Percentiles rank a stretch among this genome's conserved stretches.
phyloP scores from a whole-genome alignment of 768 basidiomycete species.

The Mycena amicta region DNA sequence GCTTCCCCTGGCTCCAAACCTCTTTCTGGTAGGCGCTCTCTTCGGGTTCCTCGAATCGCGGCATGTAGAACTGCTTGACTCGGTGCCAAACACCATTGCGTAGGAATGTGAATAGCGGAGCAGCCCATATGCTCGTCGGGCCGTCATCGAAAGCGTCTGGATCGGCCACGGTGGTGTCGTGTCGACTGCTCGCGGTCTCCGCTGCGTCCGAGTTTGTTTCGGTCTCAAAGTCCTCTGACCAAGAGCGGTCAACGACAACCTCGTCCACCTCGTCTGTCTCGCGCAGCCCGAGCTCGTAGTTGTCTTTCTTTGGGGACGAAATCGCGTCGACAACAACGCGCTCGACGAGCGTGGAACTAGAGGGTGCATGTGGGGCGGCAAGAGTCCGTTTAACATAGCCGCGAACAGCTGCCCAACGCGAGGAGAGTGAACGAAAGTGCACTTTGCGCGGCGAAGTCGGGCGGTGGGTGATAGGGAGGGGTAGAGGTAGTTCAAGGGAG shows the following conservation, averaged over 20 bases:
- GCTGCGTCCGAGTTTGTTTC: slow-evolving; percentile 32
- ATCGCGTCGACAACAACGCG: background rate
- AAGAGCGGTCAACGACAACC: slow-evolving; percentile 60
- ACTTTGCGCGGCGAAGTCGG: background rate
- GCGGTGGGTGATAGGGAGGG: slow-evolving; percentile 5
- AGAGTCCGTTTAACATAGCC: slow-evolving; percentile 14
- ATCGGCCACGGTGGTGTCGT: slow-evolving; percentile 10
- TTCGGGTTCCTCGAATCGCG: slow-evolving; percentile 17
- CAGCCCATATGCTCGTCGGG: slow-evolving; percentile 13
- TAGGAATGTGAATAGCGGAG: slow-evolving; percentile 4
- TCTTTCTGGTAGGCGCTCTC: slow-evolving; percentile 24
- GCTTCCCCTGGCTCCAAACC: slow-evolving; percentile 21
- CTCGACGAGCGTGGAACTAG: slow-evolving; percentile 11
- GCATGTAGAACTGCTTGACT: slow-evolving; percentile 19
- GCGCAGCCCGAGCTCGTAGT: background rate
- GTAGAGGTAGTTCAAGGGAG: slow-evolving; percentile 5
- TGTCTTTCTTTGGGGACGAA: slow-evolving; percentile 1
- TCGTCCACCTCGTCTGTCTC: slow-evolving; percentile 49
- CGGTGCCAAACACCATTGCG: slow-evolving; percentile 8
- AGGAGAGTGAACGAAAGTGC: background rate
- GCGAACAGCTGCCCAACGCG: slow-evolving; percentile 4
- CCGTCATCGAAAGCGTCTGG: background rate
- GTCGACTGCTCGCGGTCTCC: slow-evolving; percentile 16
- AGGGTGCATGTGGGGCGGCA: slow-evolving; percentile 15
- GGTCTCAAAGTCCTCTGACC: slow-evolving; percentile 46